Evolutionary conservation across 2,329 filamentous ascomycete genomes (phyloP).

Genomic region (Esteya vermicola): DNA sequence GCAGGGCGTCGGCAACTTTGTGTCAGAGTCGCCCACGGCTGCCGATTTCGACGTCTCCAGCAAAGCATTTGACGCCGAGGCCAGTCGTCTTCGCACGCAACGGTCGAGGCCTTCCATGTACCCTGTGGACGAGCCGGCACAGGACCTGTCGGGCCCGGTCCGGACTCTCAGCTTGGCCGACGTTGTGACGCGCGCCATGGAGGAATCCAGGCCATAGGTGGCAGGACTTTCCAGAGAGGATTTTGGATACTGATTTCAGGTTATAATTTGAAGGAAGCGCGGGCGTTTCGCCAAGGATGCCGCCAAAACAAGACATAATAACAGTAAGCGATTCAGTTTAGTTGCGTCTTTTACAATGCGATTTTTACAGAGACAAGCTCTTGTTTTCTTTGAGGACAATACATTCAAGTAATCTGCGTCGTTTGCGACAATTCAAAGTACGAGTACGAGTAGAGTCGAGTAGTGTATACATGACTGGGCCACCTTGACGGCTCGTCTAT

Average conservation of each 20-base stretch:
- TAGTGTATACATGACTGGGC: no score
- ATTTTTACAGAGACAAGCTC: no score
- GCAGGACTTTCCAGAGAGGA: not conserved
- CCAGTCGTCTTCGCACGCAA: constrained; percentile 32
- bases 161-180: not conserved
- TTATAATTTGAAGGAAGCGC: not conserved
- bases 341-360: no score
- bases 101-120: no score
- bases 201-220: not conserved
- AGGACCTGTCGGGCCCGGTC: not conserved
- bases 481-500: no score
- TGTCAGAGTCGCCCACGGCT: constrained; percentile 74
- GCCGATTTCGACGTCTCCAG: constrained; percentile 85
- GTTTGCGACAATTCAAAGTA: no score
- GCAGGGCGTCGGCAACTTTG: constrained; percentile 26
- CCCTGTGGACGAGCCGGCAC: not conserved
- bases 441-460: no score
- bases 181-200: constrained; percentile 1
- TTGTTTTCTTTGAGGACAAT: no score
- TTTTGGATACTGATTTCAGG: no score
- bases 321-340: no score
- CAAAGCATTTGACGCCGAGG: constrained; percentile 70
- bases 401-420: no score
- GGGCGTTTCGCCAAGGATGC: not conserved
- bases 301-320: not conserved